phyloP scores from a whole-genome alignment of 2,329 filamentous ascomycete genomes.

The Lasiodiplodia sp. region DNA sequence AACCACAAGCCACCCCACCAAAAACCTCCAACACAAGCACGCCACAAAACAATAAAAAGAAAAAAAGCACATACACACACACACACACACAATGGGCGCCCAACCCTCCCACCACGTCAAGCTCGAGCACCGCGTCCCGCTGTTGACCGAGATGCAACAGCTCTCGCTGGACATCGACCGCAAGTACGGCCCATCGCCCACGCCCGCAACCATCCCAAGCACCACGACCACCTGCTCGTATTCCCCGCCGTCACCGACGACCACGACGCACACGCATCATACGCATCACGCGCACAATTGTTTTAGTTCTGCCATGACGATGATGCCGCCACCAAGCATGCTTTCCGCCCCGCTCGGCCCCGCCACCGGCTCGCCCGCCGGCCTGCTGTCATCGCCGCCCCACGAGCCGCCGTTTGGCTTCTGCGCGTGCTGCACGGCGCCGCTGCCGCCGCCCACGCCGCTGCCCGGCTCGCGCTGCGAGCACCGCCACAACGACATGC shows the following conservation, averaged over 20 bases:
- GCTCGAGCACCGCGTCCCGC: not conserved
- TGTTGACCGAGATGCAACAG: conserved; percentile 20
- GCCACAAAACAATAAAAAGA: not conserved
- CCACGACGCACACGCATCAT: not conserved
- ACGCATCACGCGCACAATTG: too few relatives aligned
- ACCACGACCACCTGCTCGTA: not conserved
- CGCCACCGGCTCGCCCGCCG: not conserved
- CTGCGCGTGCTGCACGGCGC: not conserved
- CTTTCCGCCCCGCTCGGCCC: not conserved
- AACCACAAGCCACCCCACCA: not conserved
- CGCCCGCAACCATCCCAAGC: not conserved
- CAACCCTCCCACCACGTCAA: not conserved
- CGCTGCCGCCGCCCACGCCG: not conserved
- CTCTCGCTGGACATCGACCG: not conserved
- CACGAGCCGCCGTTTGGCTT: conserved; percentile 2
- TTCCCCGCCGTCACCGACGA: not conserved
- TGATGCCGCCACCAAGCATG: not conserved
- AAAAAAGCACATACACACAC: not conserved
- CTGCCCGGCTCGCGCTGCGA: not conserved
- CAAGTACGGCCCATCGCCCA: not conserved
- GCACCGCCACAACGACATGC: not conserved
- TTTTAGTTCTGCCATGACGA: too few relatives aligned
- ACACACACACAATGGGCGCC: conserved; percentile 7
- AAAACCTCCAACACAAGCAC: not conserved
- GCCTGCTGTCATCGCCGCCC: not conserved